A percentile compares a stretch with the other conserved stretches of the same genome.
Evolutionary conservation across 257 asterid species (phyloP).

Genomic region (Gentiana straminea): DNA sequence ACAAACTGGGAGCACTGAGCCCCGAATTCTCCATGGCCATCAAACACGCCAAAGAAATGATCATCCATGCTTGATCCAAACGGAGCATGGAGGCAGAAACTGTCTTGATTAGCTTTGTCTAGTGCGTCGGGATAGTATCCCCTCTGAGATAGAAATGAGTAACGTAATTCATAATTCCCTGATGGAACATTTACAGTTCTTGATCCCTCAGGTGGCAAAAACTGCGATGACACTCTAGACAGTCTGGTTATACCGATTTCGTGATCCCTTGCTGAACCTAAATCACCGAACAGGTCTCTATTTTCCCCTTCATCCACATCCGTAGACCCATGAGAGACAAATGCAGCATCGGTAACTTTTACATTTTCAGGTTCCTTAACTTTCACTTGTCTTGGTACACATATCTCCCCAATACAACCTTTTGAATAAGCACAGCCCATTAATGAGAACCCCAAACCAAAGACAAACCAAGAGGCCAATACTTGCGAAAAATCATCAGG

Average conservation of each 20-base stretch:
- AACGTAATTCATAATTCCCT: constrained; percentile 57
- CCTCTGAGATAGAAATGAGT: constrained; percentile 84
- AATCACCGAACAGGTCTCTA: constrained; percentile 41
- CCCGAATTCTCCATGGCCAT: constrained; percentile 95
- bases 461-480: constrained; percentile 24
- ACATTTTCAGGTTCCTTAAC: constrained; percentile 37
- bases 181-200: constrained; percentile 65
- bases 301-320: constrained; percentile 47
- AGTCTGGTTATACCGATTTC: constrained; percentile 70
- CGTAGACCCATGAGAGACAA: constrained; percentile 47
- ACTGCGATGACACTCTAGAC: constrained; percentile 76
- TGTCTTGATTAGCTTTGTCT: constrained; percentile 93
- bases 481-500: constrained; percentile 31
- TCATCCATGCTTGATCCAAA: constrained; percentile 71
- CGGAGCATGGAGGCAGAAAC: constrained; percentile 89
- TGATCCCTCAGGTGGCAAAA: constrained; percentile 78
- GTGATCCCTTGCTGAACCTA: constrained; percentile 42
- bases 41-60: constrained; percentile 92
- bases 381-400: constrained; percentile 54
- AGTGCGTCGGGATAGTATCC: constrained; percentile 98
- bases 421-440: constrained; percentile 94
- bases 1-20: constrained; percentile 88
- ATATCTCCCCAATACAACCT: constrained; percentile 75
- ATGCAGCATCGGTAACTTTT: constrained; percentile 41
- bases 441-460: constrained; percentile 27